Conservation (phyloP, 306 rosid genomes). For the Nissolia schottii region DNA sequence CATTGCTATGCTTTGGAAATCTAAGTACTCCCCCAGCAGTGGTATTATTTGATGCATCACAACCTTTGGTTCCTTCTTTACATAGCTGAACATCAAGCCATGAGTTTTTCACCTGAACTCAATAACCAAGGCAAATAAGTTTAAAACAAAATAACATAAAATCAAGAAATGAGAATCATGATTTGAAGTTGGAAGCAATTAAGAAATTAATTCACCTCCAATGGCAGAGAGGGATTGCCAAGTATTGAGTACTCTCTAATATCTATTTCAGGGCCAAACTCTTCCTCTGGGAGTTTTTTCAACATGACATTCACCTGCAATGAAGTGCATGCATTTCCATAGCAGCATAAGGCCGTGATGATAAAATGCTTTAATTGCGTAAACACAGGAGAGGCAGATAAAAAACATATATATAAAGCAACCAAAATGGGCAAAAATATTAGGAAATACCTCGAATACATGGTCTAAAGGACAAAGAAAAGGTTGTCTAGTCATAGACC, state of each 20-base stretch:
- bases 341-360: slow-evolving; percentile 16
- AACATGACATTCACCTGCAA: slow-evolving; percentile 77
- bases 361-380: slow-evolving; percentile 3
- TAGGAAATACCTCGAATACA: slow-evolving; percentile 81
- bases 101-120: slow-evolving; percentile 68
- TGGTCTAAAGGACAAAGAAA: slow-evolving; percentile 92
- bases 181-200: slow-evolving; percentile 1
- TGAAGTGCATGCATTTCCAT: slow-evolving; percentile 10
- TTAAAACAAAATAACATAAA: background rate
- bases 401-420: background rate
- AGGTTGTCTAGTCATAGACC: slow-evolving; percentile 90
- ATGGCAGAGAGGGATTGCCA: slow-evolving; percentile 71
- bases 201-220: slow-evolving; percentile 45
- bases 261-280: slow-evolving; percentile 71
- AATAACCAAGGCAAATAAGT: slow-evolving; percentile 19
- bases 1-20: slow-evolving; percentile 78
- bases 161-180: background rate
- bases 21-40: slow-evolving; percentile 46
- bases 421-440: background rate
- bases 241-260: slow-evolving; percentile 84
- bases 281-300: slow-evolving; percentile 69
- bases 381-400: background rate
- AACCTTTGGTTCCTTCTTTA: slow-evolving; percentile 56
- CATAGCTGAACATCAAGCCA: slow-evolving; percentile 92
- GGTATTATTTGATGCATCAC: slow-evolving; percentile 53